Evolutionary conservation across 208 protist genomes (phyloP), one percentile per base, ranked within the genome.

Genomic region (Trypanosoma cruzi): DNA sequence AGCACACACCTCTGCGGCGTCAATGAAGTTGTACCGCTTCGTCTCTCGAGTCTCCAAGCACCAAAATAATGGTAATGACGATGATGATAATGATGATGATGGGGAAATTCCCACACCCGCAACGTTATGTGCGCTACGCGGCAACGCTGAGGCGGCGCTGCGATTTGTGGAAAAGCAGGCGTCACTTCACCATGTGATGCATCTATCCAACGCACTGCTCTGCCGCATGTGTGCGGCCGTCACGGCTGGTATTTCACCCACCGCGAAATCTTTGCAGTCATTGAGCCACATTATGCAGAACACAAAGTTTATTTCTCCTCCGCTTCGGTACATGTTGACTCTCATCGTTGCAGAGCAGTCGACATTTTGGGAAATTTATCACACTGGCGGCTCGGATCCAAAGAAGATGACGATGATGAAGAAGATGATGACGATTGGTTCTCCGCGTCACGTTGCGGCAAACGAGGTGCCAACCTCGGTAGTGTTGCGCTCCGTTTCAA

Each of bases 331-430:
- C 26, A 0, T 67, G 4, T 36, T 77, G 8, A 48, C 58, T 8
- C 46, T 70, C 0, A 67, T 36, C 18, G 71, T 77, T 0, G 64
- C 71, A 22, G 71, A 77, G 49, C 71, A 77, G 50, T 52, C 64
- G 7, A 59, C 57, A 29, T 18, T 77, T 18, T 77, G 71, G 71
- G 18, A 60, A 57, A 36, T 57, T 44, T 44, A 44, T 44, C 18
- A 44, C 40, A 44, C 7, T 14, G 40, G 4, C 1, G 40, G 8
- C 10, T 44, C 40, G 40, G 40, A 44, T 14, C 40, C 40, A 7
- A 44, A 4, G 40, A 44, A 44, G 34, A 57, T n/a, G n/a, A n/a
- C n/a, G n/a, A n/a, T n/a, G n/a, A n/a, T n/a, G n/a, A n/a, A n/a
- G n/a, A n/a, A n/a, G n/a, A n/a, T n/a, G n/a, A n/a, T n/a, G n/a